These are phyloP conservation scores for Paramecium sexaurelia DNA, from an alignment of 73 alveolate species.

Conservation along the genomic window DNA sequence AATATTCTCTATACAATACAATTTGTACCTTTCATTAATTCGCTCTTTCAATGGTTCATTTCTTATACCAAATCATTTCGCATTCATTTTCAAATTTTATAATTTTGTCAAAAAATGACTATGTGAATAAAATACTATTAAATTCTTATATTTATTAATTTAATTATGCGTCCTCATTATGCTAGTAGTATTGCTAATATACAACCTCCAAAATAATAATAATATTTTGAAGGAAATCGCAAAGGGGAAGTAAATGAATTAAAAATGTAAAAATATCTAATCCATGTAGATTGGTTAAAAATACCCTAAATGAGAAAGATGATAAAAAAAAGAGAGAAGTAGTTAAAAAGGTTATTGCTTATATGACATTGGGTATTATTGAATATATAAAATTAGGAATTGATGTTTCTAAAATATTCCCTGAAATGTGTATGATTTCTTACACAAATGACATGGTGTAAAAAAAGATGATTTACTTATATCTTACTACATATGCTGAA, in stretches of 20 bases:
- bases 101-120: not conserved
- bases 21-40: not conserved
- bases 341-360: slow-evolving; percentile 95
- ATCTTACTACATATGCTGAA: slow-evolving; percentile 94
- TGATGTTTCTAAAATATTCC: slow-evolving; percentile 91
- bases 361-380: slow-evolving; percentile 91
- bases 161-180: slow-evolving; percentile 53
- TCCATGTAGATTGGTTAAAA: slow-evolving; percentile 78
- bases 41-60: not conserved
- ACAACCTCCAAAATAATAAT: slow-evolving; percentile 79
- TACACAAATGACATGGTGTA: slow-evolving; percentile 92
- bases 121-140: not conserved
- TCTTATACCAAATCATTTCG: not conserved
- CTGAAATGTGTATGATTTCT: slow-evolving; percentile 95
- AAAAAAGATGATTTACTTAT: slow-evolving; percentile 97
- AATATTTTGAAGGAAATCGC: slow-evolving; percentile 93
- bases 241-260: slow-evolving; percentile 95
- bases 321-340: slow-evolving; percentile 86
- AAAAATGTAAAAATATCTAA: not conserved
- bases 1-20: not conserved
- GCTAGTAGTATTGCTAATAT: not conserved
- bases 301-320: slow-evolving; percentile 86
- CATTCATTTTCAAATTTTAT: not conserved
- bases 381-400: slow-evolving; percentile 52
- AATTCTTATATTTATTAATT: slow-evolving; percentile 23